These are phyloP conservation scores for Penicillium sp. DNA, from an alignment of 2,329 filamentous ascomycete genomes.

Conservation along the genomic window DNA sequence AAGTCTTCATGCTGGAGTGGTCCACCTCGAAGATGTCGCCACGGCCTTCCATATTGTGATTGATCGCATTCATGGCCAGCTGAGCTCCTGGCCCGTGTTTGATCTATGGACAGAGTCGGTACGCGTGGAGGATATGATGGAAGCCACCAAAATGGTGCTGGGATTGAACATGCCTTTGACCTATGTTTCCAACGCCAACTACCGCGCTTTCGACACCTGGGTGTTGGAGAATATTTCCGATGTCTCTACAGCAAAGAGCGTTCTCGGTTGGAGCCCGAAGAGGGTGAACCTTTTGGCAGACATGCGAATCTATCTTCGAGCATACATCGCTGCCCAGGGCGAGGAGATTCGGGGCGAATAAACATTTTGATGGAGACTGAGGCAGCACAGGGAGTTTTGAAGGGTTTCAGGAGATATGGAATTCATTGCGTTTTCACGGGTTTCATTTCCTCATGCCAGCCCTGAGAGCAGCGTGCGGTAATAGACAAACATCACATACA, in stretches of 20 bases:
- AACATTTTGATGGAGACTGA: too few species aligned
- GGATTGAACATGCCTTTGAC: slow-evolving; percentile 30
- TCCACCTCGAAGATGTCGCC: slow-evolving; percentile 44
- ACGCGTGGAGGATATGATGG: slow-evolving; percentile 29
- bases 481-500: too few species aligned
- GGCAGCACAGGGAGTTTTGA: too few species aligned
- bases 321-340: slow-evolving; percentile 4
- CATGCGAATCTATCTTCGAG: slow-evolving; percentile 17
- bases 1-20: slow-evolving; percentile 24
- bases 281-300: slow-evolving; percentile 24
- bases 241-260: slow-evolving; percentile 28
- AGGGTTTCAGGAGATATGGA: too few species aligned
- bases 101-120: slow-evolving; percentile 33
- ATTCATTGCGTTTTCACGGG: too few species aligned
- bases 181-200: slow-evolving; percentile 23
- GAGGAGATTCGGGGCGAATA: neutral
- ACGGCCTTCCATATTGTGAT: slow-evolving; percentile 34
- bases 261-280: slow-evolving; percentile 39
- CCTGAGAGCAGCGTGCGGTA: too few species aligned
- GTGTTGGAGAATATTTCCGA: slow-evolving; percentile 23
- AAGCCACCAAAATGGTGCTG: slow-evolving; percentile 10
- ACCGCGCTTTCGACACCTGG: slow-evolving; percentile 30
- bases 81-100: slow-evolving; percentile 40
- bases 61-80: slow-evolving; percentile 33
- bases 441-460: too few species aligned